Evolutionary conservation across 2,329 filamentous ascomycete species (phyloP).

Genomic region (Xylaria multiplex): DNA sequence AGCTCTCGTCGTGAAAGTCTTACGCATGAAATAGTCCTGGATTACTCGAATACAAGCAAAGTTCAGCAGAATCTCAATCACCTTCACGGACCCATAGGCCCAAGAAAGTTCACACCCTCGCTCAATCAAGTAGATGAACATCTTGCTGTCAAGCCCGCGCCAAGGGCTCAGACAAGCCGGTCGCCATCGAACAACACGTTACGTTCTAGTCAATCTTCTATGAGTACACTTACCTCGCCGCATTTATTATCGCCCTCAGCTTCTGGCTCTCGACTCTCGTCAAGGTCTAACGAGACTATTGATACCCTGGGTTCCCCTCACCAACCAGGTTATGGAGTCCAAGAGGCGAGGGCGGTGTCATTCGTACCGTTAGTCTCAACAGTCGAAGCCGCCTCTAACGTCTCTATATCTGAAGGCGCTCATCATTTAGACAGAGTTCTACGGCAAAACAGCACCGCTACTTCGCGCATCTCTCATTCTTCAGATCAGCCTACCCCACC

Average conservation of each 20-base stretch:
- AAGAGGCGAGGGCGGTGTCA: conserved; percentile 55
- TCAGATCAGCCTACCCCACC: conserved; percentile 60
- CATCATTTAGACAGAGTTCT: conserved; percentile 35
- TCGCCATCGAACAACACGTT: conserved; percentile 41
- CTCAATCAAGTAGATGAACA: conserved; percentile 56
- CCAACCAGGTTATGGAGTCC: conserved; percentile 48
- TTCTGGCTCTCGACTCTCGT: conserved; percentile 52
- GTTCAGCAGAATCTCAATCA: conserved; percentile 20
- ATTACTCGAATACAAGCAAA: conserved; percentile 18
- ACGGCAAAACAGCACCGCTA: conserved; percentile 34
- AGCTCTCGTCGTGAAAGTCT: conserved; percentile 47
- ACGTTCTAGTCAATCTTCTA: conserved; percentile 43
- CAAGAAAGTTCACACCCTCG: conserved; percentile 46
- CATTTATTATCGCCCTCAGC: conserved; percentile 35
- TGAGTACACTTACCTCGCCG: conserved; percentile 39
- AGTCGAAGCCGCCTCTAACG: conserved; percentile 41
- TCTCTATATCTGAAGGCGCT: conserved; percentile 34
- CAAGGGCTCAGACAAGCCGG: conserved; percentile 38
- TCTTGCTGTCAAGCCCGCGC: conserved; percentile 53
- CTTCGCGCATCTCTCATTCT: conserved; percentile 46
- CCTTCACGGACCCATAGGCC: conserved; percentile 13
- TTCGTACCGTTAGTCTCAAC: conserved; percentile 50
- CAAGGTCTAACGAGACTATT: conserved; percentile 52
- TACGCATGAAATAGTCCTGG: conserved; percentile 39
- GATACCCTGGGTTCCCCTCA: conserved; percentile 45